Base-by-base conservation (phyloP, 2,329 filamentous ascomycete genomes). In the Aspergillus phoenicis region DNA sequence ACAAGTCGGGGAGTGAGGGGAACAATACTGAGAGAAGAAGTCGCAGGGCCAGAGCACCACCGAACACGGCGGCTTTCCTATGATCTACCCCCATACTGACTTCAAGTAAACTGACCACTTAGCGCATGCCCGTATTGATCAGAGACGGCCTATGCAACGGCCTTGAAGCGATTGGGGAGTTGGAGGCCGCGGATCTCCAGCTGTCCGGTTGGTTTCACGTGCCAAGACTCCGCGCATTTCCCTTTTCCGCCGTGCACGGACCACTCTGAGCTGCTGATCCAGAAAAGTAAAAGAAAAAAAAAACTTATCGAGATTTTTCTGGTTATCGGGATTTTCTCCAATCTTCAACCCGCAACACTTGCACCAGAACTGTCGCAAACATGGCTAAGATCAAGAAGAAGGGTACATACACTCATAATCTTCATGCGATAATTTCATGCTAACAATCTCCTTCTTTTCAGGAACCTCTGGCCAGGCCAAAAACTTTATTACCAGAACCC, bases 401-500 rank as follows among this genome's bases (percentile, higher is more conserved):
- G 83, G 93, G 87, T 86, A 78, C 68, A 74, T 20, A 54, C 20
- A 13, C 4, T 38, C 17, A 7, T 30, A 13, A 15, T 24, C 24
- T 41, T 22, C 45, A 6, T 58, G 8, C 39, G 28, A 45, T 20
- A 10, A 36, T 15, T 36, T 49, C 45, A 41, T 26, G 28, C 52
- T 60, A 20, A 63, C 20, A 45, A 52, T 59, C 28, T 39, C 28
- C 62, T 41, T 54, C 17, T 55, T 38, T 30, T 11, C 68, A 89
- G 87, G 93, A 75, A 88, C 91, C 77, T 85, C 93, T 76, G 95
- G 95, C 78, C 90, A 92, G 78, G 93, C 93, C 82, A 97, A 95
- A 82, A 99, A 99, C 85, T 99, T 94, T 83, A 93, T 99, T 71
- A 99, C 95, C 60, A 87, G 95, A 78, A 97, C 94, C 45, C 93